Conservation (phyloP, 257 asterid species). For the Lantana camara region DNA sequence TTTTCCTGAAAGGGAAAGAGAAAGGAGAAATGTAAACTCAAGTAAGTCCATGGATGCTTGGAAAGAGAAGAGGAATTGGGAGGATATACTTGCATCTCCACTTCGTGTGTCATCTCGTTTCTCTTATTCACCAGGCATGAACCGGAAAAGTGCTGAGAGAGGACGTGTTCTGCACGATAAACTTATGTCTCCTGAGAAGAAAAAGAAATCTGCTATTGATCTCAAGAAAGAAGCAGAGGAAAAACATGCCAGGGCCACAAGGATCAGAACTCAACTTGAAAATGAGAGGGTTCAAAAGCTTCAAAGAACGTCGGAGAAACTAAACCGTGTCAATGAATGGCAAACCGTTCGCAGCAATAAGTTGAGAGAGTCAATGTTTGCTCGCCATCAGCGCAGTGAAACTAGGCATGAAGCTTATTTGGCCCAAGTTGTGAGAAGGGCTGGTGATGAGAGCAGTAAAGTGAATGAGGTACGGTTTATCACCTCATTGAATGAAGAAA, state of each 20-base stretch:
- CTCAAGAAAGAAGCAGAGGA: conserved; percentile 95
- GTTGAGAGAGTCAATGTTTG: conserved; percentile 85
- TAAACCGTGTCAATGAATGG: conserved; percentile 92
- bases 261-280: conserved; percentile 95
- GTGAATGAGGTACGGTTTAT: conserved; percentile 98
- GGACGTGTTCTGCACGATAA: conserved; percentile 90
- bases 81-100: conserved; percentile 87
- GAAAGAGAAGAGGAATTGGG: conserved; percentile 99
- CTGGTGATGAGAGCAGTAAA: conserved; percentile 97
- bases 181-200: conserved; percentile 98
- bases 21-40: conserved; percentile 64
- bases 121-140: conserved; percentile 89
- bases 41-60: conserved; percentile 93
- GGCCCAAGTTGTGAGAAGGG: conserved; percentile 96
- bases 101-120: conserved; percentile 83
- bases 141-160: conserved; percentile 82
- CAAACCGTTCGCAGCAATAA: conserved; percentile 89
- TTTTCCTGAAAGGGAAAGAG: conserved; percentile 68
- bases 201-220: conserved; percentile 79
- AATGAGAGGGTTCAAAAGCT: conserved; percentile 94
- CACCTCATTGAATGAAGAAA: conserved; percentile 95
- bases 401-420: conserved; percentile 93
- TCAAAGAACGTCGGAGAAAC: conserved; percentile 90
- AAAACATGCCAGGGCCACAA: conserved; percentile 96
- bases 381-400: conserved; percentile 91